Base-by-base conservation (phyloP, 352 stramenopile species). In the Phytophthora ramorum region DNA sequence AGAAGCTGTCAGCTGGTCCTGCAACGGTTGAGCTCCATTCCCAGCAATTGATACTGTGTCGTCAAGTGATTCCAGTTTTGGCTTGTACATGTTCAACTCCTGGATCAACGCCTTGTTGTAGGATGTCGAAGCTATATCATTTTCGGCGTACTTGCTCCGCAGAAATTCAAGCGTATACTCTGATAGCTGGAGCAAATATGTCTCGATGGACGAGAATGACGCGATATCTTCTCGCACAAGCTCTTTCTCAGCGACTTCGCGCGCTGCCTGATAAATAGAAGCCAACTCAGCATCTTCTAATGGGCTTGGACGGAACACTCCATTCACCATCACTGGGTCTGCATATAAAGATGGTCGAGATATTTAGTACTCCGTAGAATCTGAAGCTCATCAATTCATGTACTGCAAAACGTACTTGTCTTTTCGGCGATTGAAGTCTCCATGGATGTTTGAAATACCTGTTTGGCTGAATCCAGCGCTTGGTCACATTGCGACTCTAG, bases 401-500 rank as follows among this genome's bases (percentile, higher is more conserved):
- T 38, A 24, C 16, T 17, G n/a, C 22, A 47, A 9, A 41, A 75
- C 81, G 51, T 66, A 89, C 78, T 71, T 1, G 63, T 71, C n/a
- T 76, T 69, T 32, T 78, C 67, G 2, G 65, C 62, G 12, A 78
- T 55, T 0, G 48, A 34, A 17, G 17, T 46, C 13, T 86, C 65
- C 32, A 93, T 80, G 3, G 34, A 32, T 7, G 51, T 40, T 10
- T 62, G 63, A 43, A 93, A 93, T 22, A 60, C 45, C 8, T 75
- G 49, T 47, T 90, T 91, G 3, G 81, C 85, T 3, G 46, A 58
- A 5, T 93, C 83, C 8, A 92, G 63, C 2, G 84, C 85, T 50
- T 89, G 67, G 9, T 85, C 76, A 26, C 77, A 93, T 51, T 93
- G 84, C 13, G 69, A 77, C 59, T 94, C 76, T 4, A 93, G 55